These are phyloP conservation scores for Xylaria castorea DNA, from an alignment of 495 filamentous ascomycete genomes.

Conservation along the genomic window DNA sequence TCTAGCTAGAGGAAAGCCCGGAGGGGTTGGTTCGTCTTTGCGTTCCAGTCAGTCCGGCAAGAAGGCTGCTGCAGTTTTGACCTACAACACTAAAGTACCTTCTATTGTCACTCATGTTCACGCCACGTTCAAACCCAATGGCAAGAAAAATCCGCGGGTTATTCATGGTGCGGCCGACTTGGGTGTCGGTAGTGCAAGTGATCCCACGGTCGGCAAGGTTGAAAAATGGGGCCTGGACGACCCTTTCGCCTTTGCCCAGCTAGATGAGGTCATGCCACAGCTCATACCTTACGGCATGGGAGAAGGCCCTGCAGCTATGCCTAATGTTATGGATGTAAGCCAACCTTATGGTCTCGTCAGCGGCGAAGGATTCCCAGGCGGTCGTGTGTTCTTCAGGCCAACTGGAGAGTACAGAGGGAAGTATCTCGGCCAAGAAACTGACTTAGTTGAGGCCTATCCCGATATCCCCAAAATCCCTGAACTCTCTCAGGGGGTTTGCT, in stretches of 20 bases:
- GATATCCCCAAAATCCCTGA: constrained; percentile 77
- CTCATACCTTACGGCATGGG: constrained; percentile 80
- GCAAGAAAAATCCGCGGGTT: constrained; percentile 75
- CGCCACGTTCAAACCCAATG: constrained; percentile 67
- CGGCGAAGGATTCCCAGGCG: constrained; percentile 83
- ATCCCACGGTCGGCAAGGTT: constrained; percentile 77
- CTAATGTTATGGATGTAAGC: constrained; percentile 89
- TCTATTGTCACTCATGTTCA: constrained; percentile 78
- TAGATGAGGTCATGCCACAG: constrained; percentile 75
- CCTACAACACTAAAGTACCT: constrained; percentile 80
- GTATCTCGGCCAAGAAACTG: constrained; percentile 64
- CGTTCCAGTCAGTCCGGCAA: constrained; percentile 60
- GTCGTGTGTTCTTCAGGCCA: constrained; percentile 76
- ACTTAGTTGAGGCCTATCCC: constrained; percentile 52
- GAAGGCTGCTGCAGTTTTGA: constrained; percentile 64
- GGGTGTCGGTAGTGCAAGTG: constrained; percentile 74
- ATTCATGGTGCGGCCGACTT: constrained; percentile 82
- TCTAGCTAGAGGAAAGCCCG: constrained; percentile 73
- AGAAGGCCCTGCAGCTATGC: constrained; percentile 73
- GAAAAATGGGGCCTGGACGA: constrained; percentile 85
- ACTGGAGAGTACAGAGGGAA: constrained; percentile 80
- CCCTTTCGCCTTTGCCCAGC: constrained; percentile 73
- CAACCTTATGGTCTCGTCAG: constrained; percentile 83
- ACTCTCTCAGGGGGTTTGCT: constrained; percentile 67
- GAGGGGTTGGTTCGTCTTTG: constrained; percentile 46